Evolutionary conservation across 352 stramenopile genomes (phyloP), one percentile per base, ranked within the genome.

Genomic region (Pythium oligandrum): DNA sequence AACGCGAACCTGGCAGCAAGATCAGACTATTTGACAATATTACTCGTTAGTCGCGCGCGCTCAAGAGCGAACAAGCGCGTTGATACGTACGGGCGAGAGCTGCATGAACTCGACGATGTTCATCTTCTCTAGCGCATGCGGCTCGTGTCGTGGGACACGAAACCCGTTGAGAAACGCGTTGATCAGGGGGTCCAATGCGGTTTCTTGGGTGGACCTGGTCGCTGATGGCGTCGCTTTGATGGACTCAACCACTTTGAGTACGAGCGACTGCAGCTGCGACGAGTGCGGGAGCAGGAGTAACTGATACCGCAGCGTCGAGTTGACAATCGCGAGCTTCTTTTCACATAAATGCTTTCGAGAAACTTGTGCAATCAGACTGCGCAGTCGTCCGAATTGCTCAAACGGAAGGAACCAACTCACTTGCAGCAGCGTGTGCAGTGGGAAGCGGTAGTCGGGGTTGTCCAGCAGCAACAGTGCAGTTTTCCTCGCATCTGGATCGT

Each of bases 351-450:
- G 75, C 17, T 66, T 68, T 11, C 71, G 71, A 1, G 70, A 83
- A 37, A 85, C 75, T 51, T 84, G 75, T 40, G 83, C 70, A 4
- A 87, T 60, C 17, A 83, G 57, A 43, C 39, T 73, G 17, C 75
- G 65, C 6, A 86, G 51, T 4, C 70, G 52, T 9, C 61, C 37
- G 9, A 85, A 54, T 9, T 84, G 56, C 12, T 82, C 71, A 11
- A 89, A 83, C 7, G 75, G 75, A n/a, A 87, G 42, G 48, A 87
- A 83, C 78, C 78, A 87, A 36, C 71, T 86, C 9, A 74, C 69
- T 54, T 75, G 63, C 1, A 87, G 55, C 10, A 78, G 63, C 17
- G 63, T 57, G 9, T 62, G 40, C 4, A 73, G 52, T 9, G 60
- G 44, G 2, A 71, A 44, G 1, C 34, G 33, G 48, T 70, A 67